A percentile compares a stretch with the other conserved stretches of the same genome.
Evolutionary conservation across 1,139 yeast species (phyloP).

Genomic region (Candida tetrigidarum): DNA sequence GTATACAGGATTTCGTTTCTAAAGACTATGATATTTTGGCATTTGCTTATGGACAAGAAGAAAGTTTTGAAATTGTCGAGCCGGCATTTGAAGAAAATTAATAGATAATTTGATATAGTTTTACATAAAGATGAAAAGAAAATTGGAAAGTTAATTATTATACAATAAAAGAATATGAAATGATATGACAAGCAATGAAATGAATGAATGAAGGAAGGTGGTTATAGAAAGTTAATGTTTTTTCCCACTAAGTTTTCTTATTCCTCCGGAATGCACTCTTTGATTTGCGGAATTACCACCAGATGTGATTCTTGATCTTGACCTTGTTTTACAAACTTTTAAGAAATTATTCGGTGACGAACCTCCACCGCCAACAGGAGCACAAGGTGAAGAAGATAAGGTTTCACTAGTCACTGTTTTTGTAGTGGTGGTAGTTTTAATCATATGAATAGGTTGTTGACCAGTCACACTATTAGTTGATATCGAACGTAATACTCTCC

Average conservation of each 20-base stretch:
- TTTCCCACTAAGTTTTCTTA: slow-evolving; percentile 40
- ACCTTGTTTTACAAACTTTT: slow-evolving; percentile 39
- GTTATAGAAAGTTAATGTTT: slow-evolving; percentile 9
- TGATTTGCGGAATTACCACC: slow-evolving; percentile 12
- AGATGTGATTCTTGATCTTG: slow-evolving; percentile 13
- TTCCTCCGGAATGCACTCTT: slow-evolving; percentile 42
- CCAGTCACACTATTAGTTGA: slow-evolving; percentile 36
- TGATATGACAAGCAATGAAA: too few species aligned
- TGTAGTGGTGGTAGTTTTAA: slow-evolving; percentile 54
- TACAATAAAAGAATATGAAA: neutral
- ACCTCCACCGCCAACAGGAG: too few species aligned
- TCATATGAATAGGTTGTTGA: slow-evolving; percentile 43
- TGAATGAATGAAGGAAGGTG: neutral
- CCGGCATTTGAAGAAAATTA: slow-evolving; percentile 43
- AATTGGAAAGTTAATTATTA: neutral
- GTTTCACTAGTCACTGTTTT: slow-evolving; percentile 53
- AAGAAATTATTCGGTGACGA: slow-evolving; percentile 28
- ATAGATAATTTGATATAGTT: neutral
- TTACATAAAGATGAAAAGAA: neutral
- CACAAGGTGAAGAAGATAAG: slow-evolving; percentile 48
- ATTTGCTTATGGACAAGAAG: slow-evolving; percentile 40
- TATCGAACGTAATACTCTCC: slow-evolving; percentile 48
- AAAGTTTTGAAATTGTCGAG: slow-evolving; percentile 41
- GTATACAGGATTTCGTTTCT: slow-evolving; percentile 29
- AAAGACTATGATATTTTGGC: slow-evolving; percentile 46